Base-by-base conservation (phyloP, 2,329 filamentous ascomycete genomes). In the Cladophialophora immunda region DNA sequence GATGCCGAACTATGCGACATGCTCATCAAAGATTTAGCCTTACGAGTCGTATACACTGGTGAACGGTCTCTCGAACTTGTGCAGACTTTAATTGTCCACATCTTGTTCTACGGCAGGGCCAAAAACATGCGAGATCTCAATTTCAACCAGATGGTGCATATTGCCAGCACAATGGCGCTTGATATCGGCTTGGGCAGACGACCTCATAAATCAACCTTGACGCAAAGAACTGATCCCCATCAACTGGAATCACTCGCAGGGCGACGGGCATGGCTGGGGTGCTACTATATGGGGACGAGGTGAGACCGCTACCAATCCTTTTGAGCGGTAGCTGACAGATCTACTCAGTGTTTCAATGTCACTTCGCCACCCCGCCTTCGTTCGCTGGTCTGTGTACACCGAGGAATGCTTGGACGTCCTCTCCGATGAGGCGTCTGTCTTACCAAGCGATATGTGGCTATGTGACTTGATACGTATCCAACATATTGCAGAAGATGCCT, bases 71-170 rank as follows among this genome's bases (percentile, higher is more conserved):
- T 97, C 11, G 93, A 97, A 77, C 82, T 97, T 6, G 87, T 96
- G 13, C 93, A 97, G 78, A 87, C 91, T 1, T 80, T 97, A 45
- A 85, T 92, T 63, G 81, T 97, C 1, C 83, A 88, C 7, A 87
- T 90, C 19, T 85, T 93, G n/a, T 97, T 92, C 91, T 95, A 96
- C 76, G 88, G 88, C 76, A 92, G 92, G n/a, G 92, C 92, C 0
- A 89, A 94, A 71, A 86, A 91, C 72, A 91, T 91, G 66, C 92
- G 95, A 73, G 90, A 95, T 78, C 87, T 94, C 74, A 94, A 94
- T 76, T 96, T 95, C 77, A 96, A 94, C 79, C 92, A 94, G 80
- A 85, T 94, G 71, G 87, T 92, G 52, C 92, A 96, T 76, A 88
- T 92, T 73, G 90, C 91, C 1, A 89, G 89, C 58, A 86, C 92